Evolutionary conservation across 306 rosid genomes (phyloP).

Genomic region (Vigna angularis): DNA sequence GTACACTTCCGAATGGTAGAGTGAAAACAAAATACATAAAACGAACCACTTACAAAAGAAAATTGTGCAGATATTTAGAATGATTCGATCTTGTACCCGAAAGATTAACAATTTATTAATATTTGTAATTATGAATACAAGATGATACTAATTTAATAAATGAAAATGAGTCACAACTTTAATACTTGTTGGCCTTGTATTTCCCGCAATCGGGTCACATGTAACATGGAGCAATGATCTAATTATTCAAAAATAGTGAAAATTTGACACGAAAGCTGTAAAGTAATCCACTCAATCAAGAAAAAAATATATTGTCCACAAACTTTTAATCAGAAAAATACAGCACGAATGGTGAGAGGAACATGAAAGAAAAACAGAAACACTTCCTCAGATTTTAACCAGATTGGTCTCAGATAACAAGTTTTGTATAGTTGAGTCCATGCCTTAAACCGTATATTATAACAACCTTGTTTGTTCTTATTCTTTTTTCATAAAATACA

Average conservation of each 20-base stretch:
- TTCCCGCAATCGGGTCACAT: too few relatives aligned
- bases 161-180: too few relatives aligned
- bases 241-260: conserved; percentile 20
- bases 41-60: too few relatives aligned
- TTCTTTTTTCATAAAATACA: conserved; percentile 38
- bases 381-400: conserved; percentile 41
- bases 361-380: conserved; percentile 15
- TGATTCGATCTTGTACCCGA: too few relatives aligned
- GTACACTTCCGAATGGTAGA: too few relatives aligned
- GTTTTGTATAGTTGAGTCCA: conserved; percentile 21
- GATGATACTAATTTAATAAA: background rate
- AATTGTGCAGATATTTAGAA: accelerated
- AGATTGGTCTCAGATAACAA: conserved; percentile 29
- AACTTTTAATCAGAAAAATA: conserved; percentile 28
- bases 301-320: background rate
- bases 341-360: conserved; percentile 35
- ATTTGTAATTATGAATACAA: background rate
- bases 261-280: conserved; percentile 37
- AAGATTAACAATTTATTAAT: too few relatives aligned
- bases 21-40: too few relatives aligned
- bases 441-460: conserved; percentile 18
- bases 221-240: conserved; percentile 35
- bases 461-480: conserved; percentile 36
- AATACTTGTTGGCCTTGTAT: too few relatives aligned
- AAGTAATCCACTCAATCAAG: conserved; percentile 31